Conservation (phyloP, 164 flowering plant genomes). For the Sextonia rubra region DNA sequence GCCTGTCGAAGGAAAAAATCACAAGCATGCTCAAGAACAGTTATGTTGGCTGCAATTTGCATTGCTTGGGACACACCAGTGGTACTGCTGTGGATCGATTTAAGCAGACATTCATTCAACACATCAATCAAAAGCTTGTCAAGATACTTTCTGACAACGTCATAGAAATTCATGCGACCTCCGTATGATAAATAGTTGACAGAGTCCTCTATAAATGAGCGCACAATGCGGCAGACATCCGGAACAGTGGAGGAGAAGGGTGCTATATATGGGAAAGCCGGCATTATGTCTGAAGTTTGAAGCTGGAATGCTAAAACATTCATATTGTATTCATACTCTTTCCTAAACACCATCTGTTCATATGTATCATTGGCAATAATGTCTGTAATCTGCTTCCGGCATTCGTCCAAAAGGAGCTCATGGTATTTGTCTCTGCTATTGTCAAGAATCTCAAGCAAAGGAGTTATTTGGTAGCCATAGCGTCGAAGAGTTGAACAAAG, state of each 20-base stretch:
- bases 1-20: slow-evolving; percentile 73
- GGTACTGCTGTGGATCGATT: slow-evolving; percentile 38
- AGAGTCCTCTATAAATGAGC: slow-evolving; percentile 79
- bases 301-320: slow-evolving; percentile 65
- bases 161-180: slow-evolving; percentile 46
- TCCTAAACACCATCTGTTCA: slow-evolving; percentile 77
- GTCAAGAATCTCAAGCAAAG: slow-evolving; percentile 63
- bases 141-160: slow-evolving; percentile 59
- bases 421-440: slow-evolving; percentile 72
- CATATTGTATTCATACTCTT: slow-evolving; percentile 70
- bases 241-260: slow-evolving; percentile 92
- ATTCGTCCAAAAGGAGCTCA: slow-evolving; percentile 76
- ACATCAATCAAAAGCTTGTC: slow-evolving; percentile 88
- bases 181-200: slow-evolving; percentile 78
- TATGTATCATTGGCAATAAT: slow-evolving; percentile 55
- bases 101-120: slow-evolving; percentile 61
- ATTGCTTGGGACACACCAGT: slow-evolving; percentile 78
- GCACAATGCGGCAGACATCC: slow-evolving; percentile 68
- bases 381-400: slow-evolving; percentile 56
- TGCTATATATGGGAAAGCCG: slow-evolving; percentile 85
- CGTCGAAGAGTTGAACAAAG: slow-evolving; percentile 66
- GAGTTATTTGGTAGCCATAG: slow-evolving; percentile 73
- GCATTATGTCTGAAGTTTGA: slow-evolving; percentile 71
- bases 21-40: slow-evolving; percentile 77
- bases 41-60: slow-evolving; percentile 84